A percentile compares a stretch with the other conserved stretches of the same genome.
phyloP scores from a whole-genome alignment of 768 basidiomycete genomes.

The Rhodosporidiobolus sp. region DNA sequence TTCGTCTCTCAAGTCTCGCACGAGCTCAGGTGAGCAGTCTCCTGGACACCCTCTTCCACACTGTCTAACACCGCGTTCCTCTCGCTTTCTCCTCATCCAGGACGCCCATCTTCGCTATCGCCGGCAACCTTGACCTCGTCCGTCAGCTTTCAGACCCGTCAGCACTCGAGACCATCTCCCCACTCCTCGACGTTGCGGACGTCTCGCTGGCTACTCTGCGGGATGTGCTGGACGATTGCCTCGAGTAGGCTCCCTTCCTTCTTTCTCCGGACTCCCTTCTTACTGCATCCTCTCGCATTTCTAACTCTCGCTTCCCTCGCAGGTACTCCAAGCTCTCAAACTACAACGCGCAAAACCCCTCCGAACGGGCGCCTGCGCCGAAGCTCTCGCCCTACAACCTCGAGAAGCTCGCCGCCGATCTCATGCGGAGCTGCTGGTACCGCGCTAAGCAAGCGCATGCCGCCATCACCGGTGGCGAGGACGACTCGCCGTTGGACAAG shows the following conservation, averaged over 20 bases:
- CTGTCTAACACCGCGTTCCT: no score
- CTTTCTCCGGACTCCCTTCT: no score
- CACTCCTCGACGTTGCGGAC: slow-evolving; percentile 8
- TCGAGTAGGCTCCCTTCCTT: background rate
- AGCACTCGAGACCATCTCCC: background rate
- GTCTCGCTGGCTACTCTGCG: background rate
- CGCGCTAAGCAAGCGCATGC: background rate
- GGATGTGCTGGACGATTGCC: slow-evolving; percentile 10
- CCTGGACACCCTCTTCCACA: no score
- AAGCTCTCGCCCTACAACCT: background rate
- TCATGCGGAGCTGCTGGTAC: background rate
- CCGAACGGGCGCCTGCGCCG: background rate
- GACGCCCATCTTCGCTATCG: background rate
- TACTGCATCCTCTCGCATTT: no score
- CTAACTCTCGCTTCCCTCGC: no score
- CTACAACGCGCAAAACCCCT: background rate
- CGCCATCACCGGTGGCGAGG: background rate
- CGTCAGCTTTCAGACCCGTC: background rate
- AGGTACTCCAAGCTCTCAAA: background rate
- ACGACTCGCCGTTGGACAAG: background rate
- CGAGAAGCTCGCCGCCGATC: slow-evolving; percentile 3
- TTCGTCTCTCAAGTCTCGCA: slow-evolving; percentile 9
- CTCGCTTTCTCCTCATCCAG: no score
- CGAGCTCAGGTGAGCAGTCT: no score
- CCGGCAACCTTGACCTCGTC: background rate